phyloP scores from a whole-genome alignment of 2,329 filamentous ascomycete species.

The Proliferodiscus dingleyae region DNA sequence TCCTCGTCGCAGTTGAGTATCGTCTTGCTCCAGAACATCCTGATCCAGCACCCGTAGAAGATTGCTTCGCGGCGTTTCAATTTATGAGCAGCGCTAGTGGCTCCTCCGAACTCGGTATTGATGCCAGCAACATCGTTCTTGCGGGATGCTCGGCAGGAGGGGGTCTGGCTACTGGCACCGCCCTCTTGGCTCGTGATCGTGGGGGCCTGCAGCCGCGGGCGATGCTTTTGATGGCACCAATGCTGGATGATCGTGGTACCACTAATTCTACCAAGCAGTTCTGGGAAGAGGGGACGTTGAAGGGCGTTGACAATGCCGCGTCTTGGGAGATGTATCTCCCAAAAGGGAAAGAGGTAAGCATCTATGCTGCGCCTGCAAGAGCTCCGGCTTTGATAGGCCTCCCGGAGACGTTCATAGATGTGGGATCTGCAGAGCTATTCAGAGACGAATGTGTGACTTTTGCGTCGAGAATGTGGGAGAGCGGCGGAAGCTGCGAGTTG shows the following conservation, averaged over 20 bases:
- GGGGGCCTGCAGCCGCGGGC: conserved; percentile 33
- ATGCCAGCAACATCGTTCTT: conserved; percentile 45
- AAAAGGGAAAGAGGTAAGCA: conserved; percentile 22
- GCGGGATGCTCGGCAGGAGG: conserved; percentile 54
- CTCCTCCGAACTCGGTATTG: conserved; percentile 37
- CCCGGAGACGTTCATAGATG: conserved; percentile 34
- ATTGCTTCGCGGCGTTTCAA: conserved; percentile 39
- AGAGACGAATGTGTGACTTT: conserved; percentile 34
- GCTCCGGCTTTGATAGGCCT: conserved; percentile 28
- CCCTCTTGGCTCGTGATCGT: conserved; percentile 43
- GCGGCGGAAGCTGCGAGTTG: conserved; percentile 32
- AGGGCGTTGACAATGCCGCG: conserved; percentile 27
- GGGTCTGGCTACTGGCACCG: conserved; percentile 49
- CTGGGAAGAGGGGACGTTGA: conserved; percentile 30
- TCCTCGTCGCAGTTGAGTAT: conserved; percentile 37
- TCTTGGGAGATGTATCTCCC: conserved; percentile 32
- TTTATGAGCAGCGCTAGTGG: conserved; percentile 25
- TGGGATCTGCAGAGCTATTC: conserved; percentile 32
- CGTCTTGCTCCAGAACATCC: conserved; percentile 14
- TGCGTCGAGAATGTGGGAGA: conserved; percentile 32
- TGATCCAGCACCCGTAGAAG: conserved; percentile 8
- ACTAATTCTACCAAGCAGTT: conserved; percentile 29
- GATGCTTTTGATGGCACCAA: conserved; percentile 37
- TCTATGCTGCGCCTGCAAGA: conserved; percentile 32
- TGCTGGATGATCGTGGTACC: conserved; percentile 38